Percentiles rank a stretch among this genome's conserved stretches.
These are phyloP conservation scores for Pyricularia grisea DNA, from an alignment of 2,329 filamentous ascomycete species.

Conservation along the genomic window DNA sequence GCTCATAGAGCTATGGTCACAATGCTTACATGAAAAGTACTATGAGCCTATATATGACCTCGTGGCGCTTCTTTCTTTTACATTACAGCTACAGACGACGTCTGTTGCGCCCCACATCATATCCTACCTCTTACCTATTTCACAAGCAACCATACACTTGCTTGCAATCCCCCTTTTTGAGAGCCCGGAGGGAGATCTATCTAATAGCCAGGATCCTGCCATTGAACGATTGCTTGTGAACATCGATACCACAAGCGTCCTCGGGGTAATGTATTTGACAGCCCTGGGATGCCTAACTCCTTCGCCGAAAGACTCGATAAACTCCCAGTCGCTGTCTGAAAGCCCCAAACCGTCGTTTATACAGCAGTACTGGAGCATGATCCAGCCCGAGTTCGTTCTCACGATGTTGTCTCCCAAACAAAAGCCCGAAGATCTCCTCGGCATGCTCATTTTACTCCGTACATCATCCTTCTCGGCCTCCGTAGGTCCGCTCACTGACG, in stretches of 20 bases:
- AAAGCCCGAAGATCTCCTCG: constrained; percentile 49
- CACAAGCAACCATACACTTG: constrained; percentile 50
- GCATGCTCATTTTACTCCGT: constrained; percentile 55
- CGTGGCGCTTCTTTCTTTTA: constrained; percentile 53
- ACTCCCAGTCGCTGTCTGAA: constrained; percentile 17
- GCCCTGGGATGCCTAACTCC: constrained; percentile 48
- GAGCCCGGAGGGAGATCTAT: constrained; percentile 37
- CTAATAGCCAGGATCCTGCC: constrained; percentile 25
- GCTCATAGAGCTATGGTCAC: constrained; percentile 58
- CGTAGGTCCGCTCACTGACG: constrained; percentile 46
- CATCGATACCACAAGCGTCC: constrained; percentile 52
- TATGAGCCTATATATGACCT: constrained; percentile 57
- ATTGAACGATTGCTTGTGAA: constrained; percentile 37
- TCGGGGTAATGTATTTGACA: constrained; percentile 57
- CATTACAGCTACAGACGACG: constrained; percentile 51
- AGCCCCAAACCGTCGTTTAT: constrained; percentile 6
- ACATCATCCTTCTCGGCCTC: constrained; percentile 55
- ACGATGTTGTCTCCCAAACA: constrained; percentile 61
- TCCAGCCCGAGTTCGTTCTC: constrained; percentile 57
- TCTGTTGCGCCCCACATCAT: constrained; percentile 51
- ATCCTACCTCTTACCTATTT: constrained; percentile 42
- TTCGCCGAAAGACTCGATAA: constrained; percentile 5
- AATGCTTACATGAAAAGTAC: constrained; percentile 54
- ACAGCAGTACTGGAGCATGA: constrained; percentile 54
- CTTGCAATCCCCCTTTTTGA: constrained; percentile 48